phyloP scores from a whole-genome alignment of 2,329 filamentous ascomycete genomes.

The Albophoma yamanashiensis region DNA sequence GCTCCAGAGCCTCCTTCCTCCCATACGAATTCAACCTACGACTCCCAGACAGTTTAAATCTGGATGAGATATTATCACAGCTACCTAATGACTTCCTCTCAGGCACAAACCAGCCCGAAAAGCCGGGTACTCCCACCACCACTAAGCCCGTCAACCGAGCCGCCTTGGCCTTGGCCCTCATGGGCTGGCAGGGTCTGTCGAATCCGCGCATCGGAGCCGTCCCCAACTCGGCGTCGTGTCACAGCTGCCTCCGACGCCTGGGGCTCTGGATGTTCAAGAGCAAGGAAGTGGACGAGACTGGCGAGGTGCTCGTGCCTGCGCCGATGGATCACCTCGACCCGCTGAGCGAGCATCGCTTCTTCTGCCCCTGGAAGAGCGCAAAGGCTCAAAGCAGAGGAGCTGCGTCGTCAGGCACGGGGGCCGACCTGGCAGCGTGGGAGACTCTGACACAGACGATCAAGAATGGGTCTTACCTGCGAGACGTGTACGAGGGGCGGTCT shows the following conservation, averaged over 20 bases:
- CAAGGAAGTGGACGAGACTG: slow-evolving; percentile 50
- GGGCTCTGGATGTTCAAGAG: slow-evolving; percentile 91
- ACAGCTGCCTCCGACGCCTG: slow-evolving; percentile 76
- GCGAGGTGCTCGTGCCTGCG: slow-evolving; percentile 43
- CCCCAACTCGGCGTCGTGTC: slow-evolving; percentile 67
- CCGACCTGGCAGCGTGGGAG: slow-evolving; percentile 41
- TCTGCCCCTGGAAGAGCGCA: slow-evolving; percentile 70
- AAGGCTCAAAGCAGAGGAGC: slow-evolving; percentile 41
- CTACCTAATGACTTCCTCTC: slow-evolving; percentile 47
- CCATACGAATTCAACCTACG: slow-evolving; percentile 53
- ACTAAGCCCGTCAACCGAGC: slow-evolving; percentile 38
- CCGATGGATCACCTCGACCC: slow-evolving; percentile 60
- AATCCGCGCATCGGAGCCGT: slow-evolving; percentile 46
- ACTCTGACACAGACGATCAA: slow-evolving; percentile 41
- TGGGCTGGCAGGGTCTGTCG: slow-evolving; percentile 64
- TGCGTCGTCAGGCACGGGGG: slow-evolving; percentile 20
- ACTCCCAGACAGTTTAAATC: slow-evolving; percentile 39
- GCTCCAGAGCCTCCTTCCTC: slow-evolving; percentile 40
- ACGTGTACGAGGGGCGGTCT: slow-evolving; percentile 20
- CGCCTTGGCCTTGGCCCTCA: slow-evolving; percentile 58
- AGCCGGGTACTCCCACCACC: slow-evolving; percentile 12
- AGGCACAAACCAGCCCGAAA: slow-evolving; percentile 22
- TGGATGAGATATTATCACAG: slow-evolving; percentile 37
- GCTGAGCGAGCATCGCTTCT: slow-evolving; percentile 65
- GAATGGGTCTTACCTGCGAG: slow-evolving; percentile 46